Evolutionary conservation across 768 basidiomycete species (phyloP), one percentile per base, ranked within the genome.

Genomic region (Boletus rubroflammeus): DNA sequence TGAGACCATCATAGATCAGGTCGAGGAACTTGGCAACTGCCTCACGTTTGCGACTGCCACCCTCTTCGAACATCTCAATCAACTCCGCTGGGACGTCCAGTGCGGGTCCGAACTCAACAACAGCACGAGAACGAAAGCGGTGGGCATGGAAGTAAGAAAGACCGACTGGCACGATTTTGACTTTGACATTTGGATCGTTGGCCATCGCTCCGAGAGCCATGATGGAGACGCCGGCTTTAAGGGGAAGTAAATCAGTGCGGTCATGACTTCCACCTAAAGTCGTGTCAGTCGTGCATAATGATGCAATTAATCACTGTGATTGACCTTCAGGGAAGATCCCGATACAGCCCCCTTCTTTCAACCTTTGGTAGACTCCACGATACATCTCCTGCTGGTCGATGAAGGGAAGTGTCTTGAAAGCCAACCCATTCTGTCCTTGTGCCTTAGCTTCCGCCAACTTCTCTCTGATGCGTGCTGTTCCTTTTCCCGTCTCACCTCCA

Each of bases 181-280:
- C 93, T 59, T 85, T 82, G 34, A 95, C 77, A 54, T 76, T 82
- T 6, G 93, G 86, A 67, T 98, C 83, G 57, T 89, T 88, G 10
- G 91, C 91, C 93, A 98, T 96, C 5, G 97, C 95, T 25, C 97
- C 97, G 9, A 99, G 80, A 23, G 97, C 95, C 95, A 99, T 98
- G 63, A 98, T 82, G 2, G 94, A 90, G 34, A 98, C 95, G 5
- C 97, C 97, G 28, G 97, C 97, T 73, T 99, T 99, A 38, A 99
- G 80, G 2, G 97, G 97, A 19, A 98, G 82, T 47, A 98, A 80
- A 71, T 98, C 94, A 9, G 92, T 95, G 38, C 97, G 87, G 72
- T 99, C 97, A 71, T 99, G 97, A 54, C 95, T 98, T 52, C 97
- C 97, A 62, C 97, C 95, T 98, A 57, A 47, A 42, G n/a, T 35